Evolutionary conservation across 1,284 basidiomycete species (phyloP).

Genomic region (Sporisorium reilianum): DNA sequence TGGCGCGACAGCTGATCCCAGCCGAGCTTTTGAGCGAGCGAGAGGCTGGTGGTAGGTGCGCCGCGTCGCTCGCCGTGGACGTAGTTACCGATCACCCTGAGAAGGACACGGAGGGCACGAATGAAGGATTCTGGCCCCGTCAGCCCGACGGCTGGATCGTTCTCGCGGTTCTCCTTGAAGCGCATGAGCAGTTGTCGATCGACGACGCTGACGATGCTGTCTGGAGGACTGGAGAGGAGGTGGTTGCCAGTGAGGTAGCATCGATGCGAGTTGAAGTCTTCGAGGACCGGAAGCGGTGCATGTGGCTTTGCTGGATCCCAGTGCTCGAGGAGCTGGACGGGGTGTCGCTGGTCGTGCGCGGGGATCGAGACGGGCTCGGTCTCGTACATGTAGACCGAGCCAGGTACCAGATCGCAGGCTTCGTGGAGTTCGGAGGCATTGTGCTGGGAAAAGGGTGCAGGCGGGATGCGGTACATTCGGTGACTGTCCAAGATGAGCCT

Average conservation of each 20-base stretch:
- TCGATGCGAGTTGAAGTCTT: slow-evolving; percentile 45
- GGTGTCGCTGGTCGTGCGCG: slow-evolving; percentile 18
- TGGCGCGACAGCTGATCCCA: slow-evolving; percentile 37
- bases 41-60: slow-evolving; percentile 31
- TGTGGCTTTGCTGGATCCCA: slow-evolving; percentile 15
- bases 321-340: slow-evolving; percentile 24
- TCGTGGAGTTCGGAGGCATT: slow-evolving; percentile 33
- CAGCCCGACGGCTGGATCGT: slow-evolving; percentile 34
- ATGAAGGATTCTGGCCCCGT: slow-evolving; percentile 41
- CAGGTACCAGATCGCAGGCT: slow-evolving; percentile 25
- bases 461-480: slow-evolving; percentile 12
- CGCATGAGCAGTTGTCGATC: slow-evolving; percentile 29
- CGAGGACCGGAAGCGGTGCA: slow-evolving; percentile 16
- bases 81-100: slow-evolving; percentile 47
- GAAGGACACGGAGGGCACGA: slow-evolving; percentile 35
- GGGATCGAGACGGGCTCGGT: slow-evolving; percentile 32
- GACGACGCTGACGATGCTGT: slow-evolving; percentile 35
- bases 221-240: slow-evolving; percentile 41
- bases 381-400: slow-evolving; percentile 35
- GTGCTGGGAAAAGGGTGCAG: background rate
- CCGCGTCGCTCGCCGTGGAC: slow-evolving; percentile 46
- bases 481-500: slow-evolving; percentile 32
- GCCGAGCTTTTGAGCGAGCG: slow-evolving; percentile 44
- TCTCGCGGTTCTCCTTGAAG: slow-evolving; percentile 37
- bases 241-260: slow-evolving; percentile 41